Evolutionary conservation across 208 protist species (phyloP).

Genomic region (Trypanosoma lewisi): DNA sequence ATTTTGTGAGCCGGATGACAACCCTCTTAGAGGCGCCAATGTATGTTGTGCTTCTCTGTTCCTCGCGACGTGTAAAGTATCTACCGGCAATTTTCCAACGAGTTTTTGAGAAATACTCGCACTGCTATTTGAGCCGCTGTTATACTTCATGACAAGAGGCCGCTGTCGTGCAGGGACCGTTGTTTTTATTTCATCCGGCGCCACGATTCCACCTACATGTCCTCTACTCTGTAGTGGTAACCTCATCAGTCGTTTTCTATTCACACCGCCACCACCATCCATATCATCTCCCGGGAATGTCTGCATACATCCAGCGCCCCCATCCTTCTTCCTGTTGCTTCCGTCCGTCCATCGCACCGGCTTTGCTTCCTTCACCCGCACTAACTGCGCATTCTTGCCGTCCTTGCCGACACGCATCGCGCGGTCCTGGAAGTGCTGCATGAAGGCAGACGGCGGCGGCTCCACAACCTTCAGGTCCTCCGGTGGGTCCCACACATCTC

Average conservation of each 20-base stretch:
- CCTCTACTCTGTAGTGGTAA: neutral
- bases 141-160: neutral
- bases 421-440: slow-evolving; percentile 61
- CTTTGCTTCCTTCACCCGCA: slow-evolving; percentile 9
- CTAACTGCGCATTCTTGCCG: slow-evolving; percentile 46
- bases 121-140: neutral
- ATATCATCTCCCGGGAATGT: neutral
- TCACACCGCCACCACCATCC: too few species aligned
- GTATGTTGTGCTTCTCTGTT: neutral
- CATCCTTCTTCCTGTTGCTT: neutral
- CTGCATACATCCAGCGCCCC: neutral
- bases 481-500: slow-evolving; percentile 69
- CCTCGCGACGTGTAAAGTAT: neutral
- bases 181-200: neutral
- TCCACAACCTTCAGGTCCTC: slow-evolving; percentile 18
- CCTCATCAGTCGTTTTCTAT: neutral
- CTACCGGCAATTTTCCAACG: too few species aligned
- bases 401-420: slow-evolving; percentile 54
- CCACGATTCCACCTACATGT: slow-evolving; percentile 3
- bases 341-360: slow-evolving; percentile 6
- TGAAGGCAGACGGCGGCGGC: slow-evolving; percentile 40
- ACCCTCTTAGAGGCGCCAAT: neutral
- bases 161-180: neutral
- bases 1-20: neutral
- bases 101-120: too few species aligned